Conservation (phyloP, 179 eudicot species). For the Nepenthes alata region DNA sequence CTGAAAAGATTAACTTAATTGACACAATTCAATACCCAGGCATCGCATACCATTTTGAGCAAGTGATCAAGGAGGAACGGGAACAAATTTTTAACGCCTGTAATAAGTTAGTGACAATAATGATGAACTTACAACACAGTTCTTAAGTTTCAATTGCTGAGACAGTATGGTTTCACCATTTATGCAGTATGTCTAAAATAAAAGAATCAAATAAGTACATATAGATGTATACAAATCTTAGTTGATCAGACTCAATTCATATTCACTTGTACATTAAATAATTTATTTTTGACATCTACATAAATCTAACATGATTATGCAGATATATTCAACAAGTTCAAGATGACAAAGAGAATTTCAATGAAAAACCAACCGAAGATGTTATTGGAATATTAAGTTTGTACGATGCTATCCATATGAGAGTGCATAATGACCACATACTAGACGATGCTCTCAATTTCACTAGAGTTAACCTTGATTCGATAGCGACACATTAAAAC, state of each 20-base stretch:
- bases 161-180: conserved; percentile 2
- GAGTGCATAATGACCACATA: conserved; percentile 2
- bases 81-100: neutral
- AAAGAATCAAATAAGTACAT: too few species aligned
- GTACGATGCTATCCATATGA: conserved; percentile 7
- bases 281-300: neutral
- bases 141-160: conserved; percentile 3
- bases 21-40: conserved; percentile 3
- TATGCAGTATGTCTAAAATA: neutral
- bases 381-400: neutral
- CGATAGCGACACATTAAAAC: neutral
- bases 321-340: conserved; percentile 6
- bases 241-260: neutral
- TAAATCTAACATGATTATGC: neutral
- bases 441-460: conserved; percentile 7
- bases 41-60: conserved; percentile 6
- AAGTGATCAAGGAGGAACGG: neutral
- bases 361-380: neutral
- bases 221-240: neutral
- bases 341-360: conserved; percentile 1
- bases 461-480: neutral
- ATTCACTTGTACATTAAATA: too few species aligned
- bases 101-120: neutral
- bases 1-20: neutral
- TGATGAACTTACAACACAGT: neutral